Evolutionary conservation across 2,329 filamentous ascomycete species (phyloP).

Genomic region (Aspergillus niger): DNA sequence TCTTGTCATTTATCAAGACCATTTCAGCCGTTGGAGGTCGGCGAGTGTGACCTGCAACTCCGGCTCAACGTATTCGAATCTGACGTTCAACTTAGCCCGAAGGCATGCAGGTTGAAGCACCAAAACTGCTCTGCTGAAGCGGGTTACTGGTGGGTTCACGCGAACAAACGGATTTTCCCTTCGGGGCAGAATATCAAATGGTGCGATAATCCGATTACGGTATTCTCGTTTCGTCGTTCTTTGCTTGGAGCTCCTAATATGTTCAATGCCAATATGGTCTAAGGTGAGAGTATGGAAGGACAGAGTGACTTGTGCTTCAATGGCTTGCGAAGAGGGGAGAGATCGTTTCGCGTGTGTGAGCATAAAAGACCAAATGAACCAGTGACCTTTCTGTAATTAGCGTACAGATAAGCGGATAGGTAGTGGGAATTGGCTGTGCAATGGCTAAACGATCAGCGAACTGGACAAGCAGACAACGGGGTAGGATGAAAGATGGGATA

Average conservation of each 20-base stretch:
- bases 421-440: constrained; percentile 10
- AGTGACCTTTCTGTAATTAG: too few relatives aligned
- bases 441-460: constrained; percentile 10
- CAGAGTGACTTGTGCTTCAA: background rate
- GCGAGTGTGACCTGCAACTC: constrained; percentile 17
- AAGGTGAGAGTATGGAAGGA: background rate
- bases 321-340: background rate
- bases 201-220: too few relatives aligned
- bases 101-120: constrained; percentile 26
- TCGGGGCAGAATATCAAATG: background rate
- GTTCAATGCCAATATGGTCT: too few relatives aligned
- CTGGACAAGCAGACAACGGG: too few relatives aligned
- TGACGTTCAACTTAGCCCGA: constrained; percentile 20
- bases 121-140: constrained; percentile 5
- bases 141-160: background rate
- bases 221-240: background rate
- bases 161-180: background rate
- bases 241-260: background rate
- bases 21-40: constrained; percentile 30
- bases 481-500: too few relatives aligned
- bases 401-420: constrained; percentile 9
- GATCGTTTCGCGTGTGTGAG: too few relatives aligned
- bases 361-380: too few relatives aligned
- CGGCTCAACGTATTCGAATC: constrained; percentile 22
- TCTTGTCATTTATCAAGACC: constrained; percentile 29